Base-by-base conservation (phyloP, 2,329 filamentous ascomycete species). In the Pestalotiopsis sp. region DNA sequence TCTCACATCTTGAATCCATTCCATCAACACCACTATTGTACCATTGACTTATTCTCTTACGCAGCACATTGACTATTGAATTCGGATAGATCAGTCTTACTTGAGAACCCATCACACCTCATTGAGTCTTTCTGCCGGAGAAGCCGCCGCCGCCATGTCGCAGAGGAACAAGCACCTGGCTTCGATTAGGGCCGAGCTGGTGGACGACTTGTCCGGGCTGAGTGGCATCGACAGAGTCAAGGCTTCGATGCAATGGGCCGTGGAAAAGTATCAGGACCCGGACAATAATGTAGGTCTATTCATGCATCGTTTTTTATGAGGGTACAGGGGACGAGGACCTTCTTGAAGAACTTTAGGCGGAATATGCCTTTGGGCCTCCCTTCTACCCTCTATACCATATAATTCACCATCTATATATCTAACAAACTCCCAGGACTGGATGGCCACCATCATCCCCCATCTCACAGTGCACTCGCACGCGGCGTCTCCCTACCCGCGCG, bases 401-500 rank as follows among this genome's bases (percentile, higher is more conserved):
- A 30, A n/a, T 1, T 7, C 26, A 30, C 26, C 5, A 6, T 30
- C 5, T 44, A 3, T 13, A 13, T 17, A 44, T 52, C 44, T 52
- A n/a, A 52, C n/a, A 9, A 2, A 4, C 44, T 10, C 17, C 13
- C 69, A 86, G 83, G 79, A 82, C 75, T 88, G 83, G 81, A 81
- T 82, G 72, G 69, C 75, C 52, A 66, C 72, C 13, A 78, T 88
- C 64, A 66, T 81, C 48, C 83, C 82, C 3, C 71, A 81, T 67
- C 71, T 87, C 35, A 72, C 73, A 20, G 72, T 88, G 68, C 64
- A 80, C 68, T 81, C 81, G 13, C 73, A 79, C 70, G 76, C 78
- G 56, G 52, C 72, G 26, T 66, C 72, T 48, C 75, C 82, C 52
- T 78, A 81, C 72, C 80, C 84, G 44, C 68, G 74, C 64, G 72